Conservation (phyloP, 1,139 yeast genomes). For the Pichia sp. region DNA sequence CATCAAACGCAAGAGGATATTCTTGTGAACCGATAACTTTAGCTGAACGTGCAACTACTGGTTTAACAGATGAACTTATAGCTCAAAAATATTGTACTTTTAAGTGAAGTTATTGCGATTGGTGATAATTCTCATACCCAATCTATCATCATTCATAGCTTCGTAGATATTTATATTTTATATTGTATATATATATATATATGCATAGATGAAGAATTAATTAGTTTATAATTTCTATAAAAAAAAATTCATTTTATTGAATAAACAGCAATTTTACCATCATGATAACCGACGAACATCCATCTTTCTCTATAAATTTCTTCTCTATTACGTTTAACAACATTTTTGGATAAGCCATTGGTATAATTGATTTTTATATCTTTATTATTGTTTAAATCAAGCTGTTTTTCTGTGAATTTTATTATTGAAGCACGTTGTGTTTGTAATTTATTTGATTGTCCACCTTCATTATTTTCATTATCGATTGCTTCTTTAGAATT, state of each 20-base stretch:
- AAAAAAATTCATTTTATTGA: constrained; percentile 4
- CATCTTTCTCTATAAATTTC: constrained; percentile 19
- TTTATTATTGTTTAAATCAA: constrained; percentile 13
- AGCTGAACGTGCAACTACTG: constrained; percentile 22
- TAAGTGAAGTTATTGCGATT: too few species aligned
- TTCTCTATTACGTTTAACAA: constrained; percentile 26
- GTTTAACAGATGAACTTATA: constrained; percentile 22
- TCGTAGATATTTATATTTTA: too few species aligned
- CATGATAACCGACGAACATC: constrained; percentile 28
- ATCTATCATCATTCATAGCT: too few species aligned
- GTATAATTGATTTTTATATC: constrained; percentile 14
- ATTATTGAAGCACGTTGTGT: constrained; percentile 19
- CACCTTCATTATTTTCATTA: too few species aligned
- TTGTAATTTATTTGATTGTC: constrained; percentile 12
- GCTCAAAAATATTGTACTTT: constrained; percentile 16
- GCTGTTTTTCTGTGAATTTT: constrained; percentile 20
- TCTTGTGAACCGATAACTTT: constrained; percentile 25
- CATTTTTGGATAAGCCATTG: constrained; percentile 28
- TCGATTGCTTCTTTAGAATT: constrained; percentile 13
- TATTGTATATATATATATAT: too few species aligned
- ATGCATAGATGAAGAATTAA: neutral
- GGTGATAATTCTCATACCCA: too few species aligned
- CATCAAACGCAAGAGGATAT: constrained; percentile 21
- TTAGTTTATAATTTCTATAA: neutral
- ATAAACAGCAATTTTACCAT: constrained; percentile 27